A percentile compares a stretch with the other conserved stretches of the same genome.
Conservation (phyloP, 352 stramenopile genomes). For the Phytopythium mirpurense region DNA sequence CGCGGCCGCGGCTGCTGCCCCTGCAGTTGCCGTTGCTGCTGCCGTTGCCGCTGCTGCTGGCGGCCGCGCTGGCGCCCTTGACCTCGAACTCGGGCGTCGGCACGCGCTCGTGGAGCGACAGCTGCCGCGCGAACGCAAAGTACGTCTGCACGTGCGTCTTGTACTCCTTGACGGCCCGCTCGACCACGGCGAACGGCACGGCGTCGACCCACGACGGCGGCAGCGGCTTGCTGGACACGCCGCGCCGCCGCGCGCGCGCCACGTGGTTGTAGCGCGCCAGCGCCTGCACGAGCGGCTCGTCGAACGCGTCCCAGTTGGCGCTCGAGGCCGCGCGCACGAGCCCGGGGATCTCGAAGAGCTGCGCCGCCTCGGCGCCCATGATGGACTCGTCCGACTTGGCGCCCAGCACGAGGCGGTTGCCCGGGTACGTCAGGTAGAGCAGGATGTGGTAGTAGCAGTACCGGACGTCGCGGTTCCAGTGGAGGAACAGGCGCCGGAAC, state of each 20-base stretch:
- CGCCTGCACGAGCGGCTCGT: conserved; percentile 49
- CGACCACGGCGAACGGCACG: conserved; percentile 30
- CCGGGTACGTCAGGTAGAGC: conserved; percentile 74
- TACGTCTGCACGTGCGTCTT: conserved; percentile 61
- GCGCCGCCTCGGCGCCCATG: conserved; percentile 51
- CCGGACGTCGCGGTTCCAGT: conserved; percentile 82
- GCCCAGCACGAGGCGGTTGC: conserved; percentile 68
- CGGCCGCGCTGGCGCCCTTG: conserved; percentile 15
- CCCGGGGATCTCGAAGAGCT: conserved; percentile 69
- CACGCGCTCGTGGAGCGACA: conserved; percentile 65
- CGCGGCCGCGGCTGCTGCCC: too few relatives aligned
- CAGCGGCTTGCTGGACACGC: conserved; percentile 9
- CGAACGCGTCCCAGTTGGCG: conserved; percentile 57
- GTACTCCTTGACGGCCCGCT: conserved; percentile 66
- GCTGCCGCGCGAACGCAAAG: conserved; percentile 43
- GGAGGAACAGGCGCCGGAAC: conserved; percentile 63
- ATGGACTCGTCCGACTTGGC: conserved; percentile 69
- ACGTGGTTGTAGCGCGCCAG: conserved; percentile 42
- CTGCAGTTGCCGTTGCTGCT: not conserved
- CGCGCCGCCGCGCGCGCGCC: conserved; percentile 21
- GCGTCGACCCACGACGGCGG: conserved; percentile 35
- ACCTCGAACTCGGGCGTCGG: conserved; percentile 50
- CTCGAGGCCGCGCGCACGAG: conserved; percentile 33
- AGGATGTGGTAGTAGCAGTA: conserved; percentile 81
- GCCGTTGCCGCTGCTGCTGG: not conserved